These are phyloP conservation scores for Hsuehochloa calcarea DNA, from an alignment of 176 grass and related monocot genomes.

Conservation along the genomic window DNA sequence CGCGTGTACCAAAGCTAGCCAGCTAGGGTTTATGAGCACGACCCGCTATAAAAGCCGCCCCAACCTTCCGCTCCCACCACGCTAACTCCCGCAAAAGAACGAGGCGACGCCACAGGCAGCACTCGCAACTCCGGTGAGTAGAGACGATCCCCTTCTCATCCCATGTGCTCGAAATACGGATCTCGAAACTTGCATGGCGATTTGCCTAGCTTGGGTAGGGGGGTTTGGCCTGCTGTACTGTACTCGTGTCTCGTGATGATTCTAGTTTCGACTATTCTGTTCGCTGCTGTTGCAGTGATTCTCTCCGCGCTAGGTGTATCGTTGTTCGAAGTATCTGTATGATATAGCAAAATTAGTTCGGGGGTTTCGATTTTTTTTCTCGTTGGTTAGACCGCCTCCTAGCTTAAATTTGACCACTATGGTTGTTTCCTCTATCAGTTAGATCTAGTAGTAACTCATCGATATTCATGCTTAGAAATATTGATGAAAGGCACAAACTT, in stretches of 20 bases:
- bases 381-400: not conserved
- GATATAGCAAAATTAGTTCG: not conserved
- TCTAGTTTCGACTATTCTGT: not conserved
- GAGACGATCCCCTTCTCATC: not conserved
- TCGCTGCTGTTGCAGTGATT: not conserved
- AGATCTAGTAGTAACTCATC: not conserved
- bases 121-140: slow-evolving; percentile 32
- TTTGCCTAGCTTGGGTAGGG: not conserved
- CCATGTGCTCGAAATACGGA: not conserved
- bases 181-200: too few relatives aligned
- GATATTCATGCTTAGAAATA: not conserved
- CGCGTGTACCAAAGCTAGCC: not conserved
- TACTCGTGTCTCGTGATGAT: not conserved
- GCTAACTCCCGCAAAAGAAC: slow-evolving; percentile 6
- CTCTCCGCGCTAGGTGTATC: too few relatives aligned
- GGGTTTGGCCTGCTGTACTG: not conserved
- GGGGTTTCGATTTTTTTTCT: not conserved
- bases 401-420: not conserved
- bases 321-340: not conserved
- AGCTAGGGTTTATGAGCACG: slow-evolving; percentile 50
- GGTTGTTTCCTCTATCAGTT: not conserved
- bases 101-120: slow-evolving; percentile 23
- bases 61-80: slow-evolving; percentile 21
- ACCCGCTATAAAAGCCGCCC: slow-evolving; percentile 11
- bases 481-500: not conserved